Conservation (phyloP, 1,139 yeast species). For the Yamadazyma atlantica region DNA sequence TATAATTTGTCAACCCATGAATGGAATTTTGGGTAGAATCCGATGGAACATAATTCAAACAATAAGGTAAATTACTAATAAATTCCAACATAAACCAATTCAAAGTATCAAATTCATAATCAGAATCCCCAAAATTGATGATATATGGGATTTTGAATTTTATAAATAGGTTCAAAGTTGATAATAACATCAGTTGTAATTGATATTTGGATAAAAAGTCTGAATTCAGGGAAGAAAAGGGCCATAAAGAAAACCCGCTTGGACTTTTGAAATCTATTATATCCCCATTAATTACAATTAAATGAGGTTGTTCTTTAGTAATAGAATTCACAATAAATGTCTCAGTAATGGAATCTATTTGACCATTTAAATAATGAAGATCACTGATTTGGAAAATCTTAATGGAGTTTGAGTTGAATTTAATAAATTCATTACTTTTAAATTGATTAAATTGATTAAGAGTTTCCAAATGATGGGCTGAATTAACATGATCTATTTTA, state of each 20-base stretch:
- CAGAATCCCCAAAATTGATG: constrained; percentile 43
- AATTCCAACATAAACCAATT: constrained; percentile 18
- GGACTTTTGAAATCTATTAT: constrained; percentile 15
- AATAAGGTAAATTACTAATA: constrained; percentile 36
- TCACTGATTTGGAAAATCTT: constrained; percentile 42
- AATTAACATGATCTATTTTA: constrained; percentile 5
- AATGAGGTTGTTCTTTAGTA: constrained; percentile 30
- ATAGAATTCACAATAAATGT: constrained; percentile 31
- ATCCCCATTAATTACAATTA: constrained; percentile 45
- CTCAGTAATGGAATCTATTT: constrained; percentile 19
- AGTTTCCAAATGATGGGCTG: constrained; percentile 5
- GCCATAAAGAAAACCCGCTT: neutral
- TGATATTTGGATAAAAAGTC: neutral
- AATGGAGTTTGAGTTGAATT: constrained; percentile 16
- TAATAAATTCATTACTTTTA: constrained; percentile 12
- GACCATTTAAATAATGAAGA: constrained; percentile 34
- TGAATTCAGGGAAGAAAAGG: constrained; percentile 6
- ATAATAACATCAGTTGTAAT: constrained; percentile 6
- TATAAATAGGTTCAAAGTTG: constrained; percentile 35
- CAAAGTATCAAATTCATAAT: constrained; percentile 12
- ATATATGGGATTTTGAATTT: constrained; percentile 30
- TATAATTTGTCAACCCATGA: constrained; percentile 41
- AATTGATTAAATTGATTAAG: constrained; percentile 8
- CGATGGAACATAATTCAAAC: constrained; percentile 27
- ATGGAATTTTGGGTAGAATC: constrained; percentile 2